These are phyloP conservation scores for Candida incommunis DNA, from an alignment of 805 yeast species.

Conservation along the genomic window DNA sequence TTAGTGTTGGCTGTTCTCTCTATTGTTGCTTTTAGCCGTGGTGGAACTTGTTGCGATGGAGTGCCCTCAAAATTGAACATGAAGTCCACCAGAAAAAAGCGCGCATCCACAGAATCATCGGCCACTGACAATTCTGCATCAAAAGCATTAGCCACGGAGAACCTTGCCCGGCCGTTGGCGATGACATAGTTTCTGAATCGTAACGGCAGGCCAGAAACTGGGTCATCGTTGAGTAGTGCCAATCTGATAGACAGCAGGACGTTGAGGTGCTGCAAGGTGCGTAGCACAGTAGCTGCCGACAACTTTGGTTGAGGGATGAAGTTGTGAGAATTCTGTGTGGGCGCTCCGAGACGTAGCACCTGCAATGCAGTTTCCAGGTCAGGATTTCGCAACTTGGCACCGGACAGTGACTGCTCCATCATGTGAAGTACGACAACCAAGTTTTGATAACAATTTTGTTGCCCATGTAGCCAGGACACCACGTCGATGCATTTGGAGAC, in stretches of 20 bases:
- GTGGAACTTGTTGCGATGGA: conserved; percentile 17
- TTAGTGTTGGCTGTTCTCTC: conserved; percentile 43
- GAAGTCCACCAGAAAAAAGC: conserved; percentile 69
- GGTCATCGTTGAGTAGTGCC: conserved; percentile 36
- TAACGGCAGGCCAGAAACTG: conserved; percentile 32
- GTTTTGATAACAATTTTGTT: conserved; percentile 52
- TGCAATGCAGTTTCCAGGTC: conserved; percentile 81
- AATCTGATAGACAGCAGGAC: conserved; percentile 59
- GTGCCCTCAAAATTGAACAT: conserved; percentile 36
- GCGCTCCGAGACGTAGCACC: conserved; percentile 65
- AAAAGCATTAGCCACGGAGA: conserved; percentile 49
- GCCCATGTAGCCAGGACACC: conserved; percentile 74
- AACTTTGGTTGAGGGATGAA: conserved; percentile 37
- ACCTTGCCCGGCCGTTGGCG: conserved; percentile 61
- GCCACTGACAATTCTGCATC: conserved; percentile 68
- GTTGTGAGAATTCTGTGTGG: conserved; percentile 54
- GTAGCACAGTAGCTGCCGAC: conserved; percentile 40
- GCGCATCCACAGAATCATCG: conserved; percentile 44
- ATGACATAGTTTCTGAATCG: conserved; percentile 51
- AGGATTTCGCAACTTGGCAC: conserved; percentile 87
- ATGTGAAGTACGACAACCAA: conserved; percentile 51
- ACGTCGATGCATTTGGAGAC: conserved; percentile 70
- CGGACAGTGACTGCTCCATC: conserved; percentile 57
- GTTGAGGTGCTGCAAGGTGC: conserved; percentile 54
- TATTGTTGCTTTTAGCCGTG: conserved; percentile 26